Evolutionary conservation across 2,329 filamentous ascomycete genomes (phyloP).

Genomic region (Emericellopsis cladophorae): DNA sequence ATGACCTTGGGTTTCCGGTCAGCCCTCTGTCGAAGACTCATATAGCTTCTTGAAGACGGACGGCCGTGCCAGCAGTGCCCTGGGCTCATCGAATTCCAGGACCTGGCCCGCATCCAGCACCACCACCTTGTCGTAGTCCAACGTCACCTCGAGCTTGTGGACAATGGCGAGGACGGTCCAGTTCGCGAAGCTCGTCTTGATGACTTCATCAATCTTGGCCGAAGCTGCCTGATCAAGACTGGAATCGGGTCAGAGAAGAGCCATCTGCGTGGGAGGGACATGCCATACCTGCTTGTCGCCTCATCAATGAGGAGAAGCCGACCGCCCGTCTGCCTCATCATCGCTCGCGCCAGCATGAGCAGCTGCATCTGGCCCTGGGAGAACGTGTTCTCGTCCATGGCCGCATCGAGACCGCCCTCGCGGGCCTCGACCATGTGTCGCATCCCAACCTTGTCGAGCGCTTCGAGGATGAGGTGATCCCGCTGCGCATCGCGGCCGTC

Average conservation of each 20-base stretch:
- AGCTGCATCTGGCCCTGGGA: slow-evolving; percentile 51
- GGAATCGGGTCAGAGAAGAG: too few species aligned
- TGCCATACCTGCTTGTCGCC: slow-evolving; percentile 15
- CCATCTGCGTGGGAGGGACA: too few species aligned
- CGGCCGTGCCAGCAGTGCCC: slow-evolving; percentile 9
- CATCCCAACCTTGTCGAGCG: slow-evolving; percentile 21
- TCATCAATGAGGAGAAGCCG: slow-evolving; percentile 27
- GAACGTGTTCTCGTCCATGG: slow-evolving; percentile 33
- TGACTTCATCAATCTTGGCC: slow-evolving; percentile 9
- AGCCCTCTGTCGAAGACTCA: not conserved
- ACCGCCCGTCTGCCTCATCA: slow-evolving; percentile 27
- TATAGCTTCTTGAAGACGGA: slow-evolving; percentile 10
- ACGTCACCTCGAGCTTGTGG: slow-evolving; percentile 14
- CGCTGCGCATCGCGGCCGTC: too few species aligned
- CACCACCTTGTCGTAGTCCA: slow-evolving; percentile 13
- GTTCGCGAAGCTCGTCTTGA: slow-evolving; percentile 9
- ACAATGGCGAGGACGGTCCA: slow-evolving; percentile 16
- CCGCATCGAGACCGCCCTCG: slow-evolving; percentile 17
- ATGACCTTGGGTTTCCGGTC: too few species aligned
- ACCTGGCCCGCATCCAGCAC: slow-evolving; percentile 15
- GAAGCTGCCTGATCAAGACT: not conserved
- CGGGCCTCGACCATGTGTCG: slow-evolving; percentile 14
- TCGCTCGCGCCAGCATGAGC: slow-evolving; percentile 47
- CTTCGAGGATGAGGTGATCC: slow-evolving; percentile 13
- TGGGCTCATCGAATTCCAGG: slow-evolving; percentile 11